Evolutionary conservation across 2,329 filamentous ascomycete genomes (phyloP).

Genomic region (Penicillium hordei): DNA sequence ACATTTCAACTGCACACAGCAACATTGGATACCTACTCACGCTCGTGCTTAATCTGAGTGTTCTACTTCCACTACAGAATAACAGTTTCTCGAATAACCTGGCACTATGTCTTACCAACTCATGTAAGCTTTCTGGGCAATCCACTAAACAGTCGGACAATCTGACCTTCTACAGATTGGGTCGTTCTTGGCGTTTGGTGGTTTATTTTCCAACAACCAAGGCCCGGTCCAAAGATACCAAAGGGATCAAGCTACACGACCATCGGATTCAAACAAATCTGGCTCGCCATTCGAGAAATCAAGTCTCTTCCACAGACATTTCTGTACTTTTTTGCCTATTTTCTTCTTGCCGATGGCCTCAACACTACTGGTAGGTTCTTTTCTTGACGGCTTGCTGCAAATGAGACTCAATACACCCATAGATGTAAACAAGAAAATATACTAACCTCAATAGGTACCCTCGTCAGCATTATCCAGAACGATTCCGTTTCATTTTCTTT

Average conservation of each 20-base stretch:
- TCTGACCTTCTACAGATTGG: slow-evolving; percentile 36
- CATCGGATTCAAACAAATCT: slow-evolving; percentile 46
- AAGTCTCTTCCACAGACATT: slow-evolving; percentile 43
- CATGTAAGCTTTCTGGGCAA: slow-evolving; percentile 31
- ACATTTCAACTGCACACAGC: slow-evolving; percentile 45
- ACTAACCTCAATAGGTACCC: slow-evolving; percentile 26
- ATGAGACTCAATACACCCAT: background rate
- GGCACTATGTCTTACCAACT: slow-evolving; percentile 44
- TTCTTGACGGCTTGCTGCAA: too few relatives aligned
- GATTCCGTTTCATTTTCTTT: slow-evolving; percentile 44
- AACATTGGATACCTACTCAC: slow-evolving; percentile 46
- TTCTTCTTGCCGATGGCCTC: slow-evolving; percentile 44
- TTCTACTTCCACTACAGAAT: slow-evolving; percentile 40
- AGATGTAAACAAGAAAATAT: background rate
- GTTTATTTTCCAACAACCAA: slow-evolving; percentile 45
- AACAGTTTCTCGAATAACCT: slow-evolving; percentile 42
- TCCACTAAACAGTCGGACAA: background rate
- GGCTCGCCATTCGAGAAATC: slow-evolving; percentile 40
- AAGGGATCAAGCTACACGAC: slow-evolving; percentile 42
- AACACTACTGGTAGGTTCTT: slow-evolving; percentile 39
- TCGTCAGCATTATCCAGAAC: slow-evolving; percentile 45
- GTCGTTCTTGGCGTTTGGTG: slow-evolving; percentile 45
- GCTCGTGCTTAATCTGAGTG: slow-evolving; percentile 41
- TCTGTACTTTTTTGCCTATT: slow-evolving; percentile 44
- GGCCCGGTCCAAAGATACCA: slow-evolving; percentile 42